A percentile compares a stretch with the other conserved stretches of the same genome.
Evolutionary conservation across 1,284 basidiomycete species (phyloP).

Genomic region (Psilocybe mexicana): DNA sequence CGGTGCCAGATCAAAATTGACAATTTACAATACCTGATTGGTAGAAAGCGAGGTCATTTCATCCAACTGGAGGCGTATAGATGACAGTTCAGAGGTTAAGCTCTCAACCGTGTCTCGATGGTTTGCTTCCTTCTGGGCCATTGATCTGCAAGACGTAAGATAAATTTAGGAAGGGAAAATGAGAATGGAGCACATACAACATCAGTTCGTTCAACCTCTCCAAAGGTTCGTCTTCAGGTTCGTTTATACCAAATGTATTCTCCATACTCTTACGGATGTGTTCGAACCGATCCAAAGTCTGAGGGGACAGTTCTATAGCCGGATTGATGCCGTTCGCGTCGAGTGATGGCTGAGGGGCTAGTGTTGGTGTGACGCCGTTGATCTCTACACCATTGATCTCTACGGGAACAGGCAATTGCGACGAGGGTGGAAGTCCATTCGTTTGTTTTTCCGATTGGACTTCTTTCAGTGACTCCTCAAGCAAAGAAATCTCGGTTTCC

Average conservation of each 20-base stretch:
- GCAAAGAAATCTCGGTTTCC: conserved; percentile 78
- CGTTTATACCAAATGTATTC: conserved; percentile 38
- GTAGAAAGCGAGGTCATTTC: conserved; percentile 76
- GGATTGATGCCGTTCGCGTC: conserved; percentile 25
- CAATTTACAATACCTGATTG: conserved; percentile 60
- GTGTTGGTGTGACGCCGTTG: conserved; percentile 15
- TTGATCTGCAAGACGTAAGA: conserved; percentile 57
- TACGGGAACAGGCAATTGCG: conserved; percentile 19
- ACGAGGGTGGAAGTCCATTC: conserved; percentile 9
- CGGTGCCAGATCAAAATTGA: conserved; percentile 1
- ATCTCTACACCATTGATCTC: conserved; percentile 24
- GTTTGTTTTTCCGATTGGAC: conserved; percentile 36
- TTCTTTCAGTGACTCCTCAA: conserved; percentile 71
- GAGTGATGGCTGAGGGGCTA: neutral
- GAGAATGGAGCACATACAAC: conserved; percentile 54
- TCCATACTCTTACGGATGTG: conserved; percentile 67
- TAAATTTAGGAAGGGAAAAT: conserved; percentile 10
- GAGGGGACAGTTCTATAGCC: conserved; percentile 54
- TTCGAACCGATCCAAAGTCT: conserved; percentile 70
- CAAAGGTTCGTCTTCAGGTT: conserved; percentile 67
- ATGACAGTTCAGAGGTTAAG: conserved; percentile 67
- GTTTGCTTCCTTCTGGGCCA: conserved; percentile 91
- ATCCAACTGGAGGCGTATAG: conserved; percentile 76
- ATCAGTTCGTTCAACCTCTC: conserved; percentile 84
- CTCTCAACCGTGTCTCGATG: conserved; percentile 77